Percentiles rank a stretch among this genome's conserved stretches.
Conservation (phyloP, 805 yeast genomes). For the Myxozyma neglecta region DNA sequence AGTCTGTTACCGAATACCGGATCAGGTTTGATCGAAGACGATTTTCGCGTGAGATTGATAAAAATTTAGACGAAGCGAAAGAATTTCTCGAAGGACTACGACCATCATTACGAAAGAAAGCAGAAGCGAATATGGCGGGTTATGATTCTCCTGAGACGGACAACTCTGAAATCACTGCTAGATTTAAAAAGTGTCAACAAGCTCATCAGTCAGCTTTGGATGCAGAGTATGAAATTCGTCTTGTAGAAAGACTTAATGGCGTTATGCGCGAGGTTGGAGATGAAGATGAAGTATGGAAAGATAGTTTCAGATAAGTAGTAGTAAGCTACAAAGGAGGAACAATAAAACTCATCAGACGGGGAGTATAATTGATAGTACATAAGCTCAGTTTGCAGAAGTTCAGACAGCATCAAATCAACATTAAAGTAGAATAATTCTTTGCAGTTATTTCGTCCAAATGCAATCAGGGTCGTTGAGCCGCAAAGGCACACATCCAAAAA, state of each 20-base stretch:
- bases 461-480: too few species aligned
- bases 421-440: too few species aligned
- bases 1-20: not conserved
- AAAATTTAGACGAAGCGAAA: not conserved
- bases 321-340: too few species aligned
- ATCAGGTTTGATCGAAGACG: not conserved
- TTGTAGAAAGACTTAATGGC: not conserved
- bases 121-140: not conserved
- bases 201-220: not conserved
- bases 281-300: not conserved
- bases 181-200: too few species aligned
- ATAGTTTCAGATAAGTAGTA: not conserved
- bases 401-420: too few species aligned
- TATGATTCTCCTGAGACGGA: too few species aligned
- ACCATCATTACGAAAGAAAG: not conserved
- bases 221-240: not conserved
- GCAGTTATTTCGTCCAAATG: too few species aligned
- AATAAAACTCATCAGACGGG: too few species aligned
- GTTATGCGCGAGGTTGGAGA: not conserved
- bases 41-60: not conserved
- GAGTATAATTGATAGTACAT: too few species aligned
- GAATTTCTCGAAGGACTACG: not conserved
- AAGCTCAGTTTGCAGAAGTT: too few species aligned
- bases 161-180: too few species aligned
- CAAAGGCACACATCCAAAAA: too few species aligned